Percentiles rank a stretch among this genome's conserved stretches.
These are phyloP conservation scores for Coemansia sp. DNA, from an alignment of 192 early-diverging fungal species.

Conservation along the genomic window DNA sequence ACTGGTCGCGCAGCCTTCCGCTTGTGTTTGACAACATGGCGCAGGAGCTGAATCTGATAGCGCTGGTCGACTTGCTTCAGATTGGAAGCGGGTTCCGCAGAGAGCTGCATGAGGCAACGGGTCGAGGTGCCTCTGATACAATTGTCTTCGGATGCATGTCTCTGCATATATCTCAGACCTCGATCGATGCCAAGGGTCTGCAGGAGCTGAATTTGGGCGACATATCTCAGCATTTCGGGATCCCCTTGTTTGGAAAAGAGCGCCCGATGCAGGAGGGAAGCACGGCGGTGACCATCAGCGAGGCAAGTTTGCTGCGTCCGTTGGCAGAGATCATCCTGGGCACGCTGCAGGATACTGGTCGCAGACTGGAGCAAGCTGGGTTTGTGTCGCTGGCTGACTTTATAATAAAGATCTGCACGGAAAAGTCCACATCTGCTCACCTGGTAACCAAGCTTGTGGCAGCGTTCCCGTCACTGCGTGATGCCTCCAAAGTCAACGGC, in stretches of 20 bases:
- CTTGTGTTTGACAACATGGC: constrained; percentile 70
- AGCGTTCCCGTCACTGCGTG: constrained; percentile 70
- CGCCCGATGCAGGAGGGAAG: constrained; percentile 44
- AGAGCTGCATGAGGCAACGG: constrained; percentile 62
- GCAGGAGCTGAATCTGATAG: constrained; percentile 76
- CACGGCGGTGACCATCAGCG: constrained; percentile 61
- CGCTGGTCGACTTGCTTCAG: constrained; percentile 69
- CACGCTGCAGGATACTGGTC: constrained; percentile 69
- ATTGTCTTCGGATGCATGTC: constrained; percentile 81
- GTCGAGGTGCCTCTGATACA: constrained; percentile 70
- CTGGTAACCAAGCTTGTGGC: constrained; percentile 60
- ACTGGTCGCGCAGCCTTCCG: constrained; percentile 64
- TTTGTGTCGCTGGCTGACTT: constrained; percentile 68
- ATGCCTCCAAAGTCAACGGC: constrained; percentile 55
- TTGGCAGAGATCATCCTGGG: constrained; percentile 64
- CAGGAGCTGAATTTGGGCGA: constrained; percentile 60
- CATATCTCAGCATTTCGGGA: constrained; percentile 65
- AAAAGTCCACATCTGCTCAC: constrained; percentile 51
- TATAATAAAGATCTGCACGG: constrained; percentile 61
- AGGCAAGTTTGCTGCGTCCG: constrained; percentile 59
- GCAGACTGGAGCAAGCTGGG: constrained; percentile 57
- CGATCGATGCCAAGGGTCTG: constrained; percentile 58
- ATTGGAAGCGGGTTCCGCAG: constrained; percentile 73
- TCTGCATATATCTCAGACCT: constrained; percentile 69
- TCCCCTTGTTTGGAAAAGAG: constrained; percentile 68